Conservation (phyloP, 108 stramenopile genomes). For the Epithemia pelagica region DNA sequence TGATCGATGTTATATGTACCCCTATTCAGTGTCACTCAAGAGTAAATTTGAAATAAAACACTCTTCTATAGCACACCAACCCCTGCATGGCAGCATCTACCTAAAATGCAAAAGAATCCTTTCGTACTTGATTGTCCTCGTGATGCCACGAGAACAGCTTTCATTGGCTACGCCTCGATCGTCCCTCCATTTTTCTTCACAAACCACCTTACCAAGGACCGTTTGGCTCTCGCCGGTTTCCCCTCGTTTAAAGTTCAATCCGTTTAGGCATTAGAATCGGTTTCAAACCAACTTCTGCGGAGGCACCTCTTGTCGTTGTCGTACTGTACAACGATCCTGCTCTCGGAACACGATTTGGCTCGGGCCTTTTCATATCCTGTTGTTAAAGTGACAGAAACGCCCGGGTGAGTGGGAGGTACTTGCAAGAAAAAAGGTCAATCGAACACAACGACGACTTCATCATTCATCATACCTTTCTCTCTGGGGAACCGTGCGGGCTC, state of each 20-base stretch:
- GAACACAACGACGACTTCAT: not conserved
- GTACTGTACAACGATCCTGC: not conserved
- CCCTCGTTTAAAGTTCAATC: not conserved
- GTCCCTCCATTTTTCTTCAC: no score
- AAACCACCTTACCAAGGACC: no score
- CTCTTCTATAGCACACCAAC: no score
- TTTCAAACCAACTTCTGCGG: not conserved
- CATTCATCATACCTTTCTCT: conserved; percentile 2
- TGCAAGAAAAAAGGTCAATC: not conserved
- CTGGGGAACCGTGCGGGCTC: conserved; percentile 3
- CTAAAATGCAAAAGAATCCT: no score
- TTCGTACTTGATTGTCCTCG: no score
- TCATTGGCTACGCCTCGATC: no score
- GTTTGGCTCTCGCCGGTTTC: no score
- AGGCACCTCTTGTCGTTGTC: not conserved
- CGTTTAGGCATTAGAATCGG: conserved; percentile 2
- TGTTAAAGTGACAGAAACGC: not conserved
- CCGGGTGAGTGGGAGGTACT: conserved; percentile 1
- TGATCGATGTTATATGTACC: no score
- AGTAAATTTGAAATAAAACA: no score
- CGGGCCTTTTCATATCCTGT: not conserved
- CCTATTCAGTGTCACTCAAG: no score
- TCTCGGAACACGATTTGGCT: not conserved
- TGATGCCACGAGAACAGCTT: no score
- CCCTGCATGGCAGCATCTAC: no score